Evolutionary conservation across 805 yeast species (phyloP).

Genomic region (Zygotorulaspora chibaensis): DNA sequence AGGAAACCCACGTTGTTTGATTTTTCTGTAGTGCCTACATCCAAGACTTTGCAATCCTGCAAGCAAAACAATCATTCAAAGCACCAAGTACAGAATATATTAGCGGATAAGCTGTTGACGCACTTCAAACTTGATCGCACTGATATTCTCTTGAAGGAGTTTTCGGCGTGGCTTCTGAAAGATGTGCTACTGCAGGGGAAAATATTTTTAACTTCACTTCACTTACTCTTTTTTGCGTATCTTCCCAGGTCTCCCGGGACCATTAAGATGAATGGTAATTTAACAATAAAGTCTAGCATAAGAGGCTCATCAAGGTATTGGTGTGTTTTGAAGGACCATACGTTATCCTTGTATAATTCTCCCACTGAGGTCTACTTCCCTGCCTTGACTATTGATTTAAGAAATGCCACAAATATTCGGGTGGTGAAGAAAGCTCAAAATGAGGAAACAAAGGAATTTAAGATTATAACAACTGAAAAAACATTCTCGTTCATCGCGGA

Average conservation of each 20-base stretch:
- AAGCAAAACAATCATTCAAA: not conserved
- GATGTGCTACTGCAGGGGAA: conserved; percentile 88
- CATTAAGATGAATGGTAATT: conserved; percentile 46
- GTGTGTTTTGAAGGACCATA: conserved; percentile 70
- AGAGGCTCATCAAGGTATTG: conserved; percentile 50
- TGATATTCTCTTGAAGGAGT: conserved; percentile 58
- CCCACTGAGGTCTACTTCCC: conserved; percentile 88
- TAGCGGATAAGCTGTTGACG: conserved; percentile 2
- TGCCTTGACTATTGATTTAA: conserved; percentile 63
- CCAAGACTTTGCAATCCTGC: not conserved
- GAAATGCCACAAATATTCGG: conserved; percentile 58
- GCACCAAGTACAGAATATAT: not conserved
- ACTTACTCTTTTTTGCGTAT: conserved; percentile 71
- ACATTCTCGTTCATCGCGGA: conserved; percentile 70
- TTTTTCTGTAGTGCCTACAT: conserved; percentile 16
- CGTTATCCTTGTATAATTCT: conserved; percentile 61
- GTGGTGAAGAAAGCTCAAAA: conserved; percentile 26
- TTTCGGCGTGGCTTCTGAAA: conserved; percentile 72
- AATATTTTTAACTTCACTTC: conserved; percentile 61
- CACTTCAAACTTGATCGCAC: conserved; percentile 45
- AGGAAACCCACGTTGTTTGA: conserved; percentile 22
- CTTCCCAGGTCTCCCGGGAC: conserved; percentile 52
- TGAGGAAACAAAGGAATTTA: conserved; percentile 44
- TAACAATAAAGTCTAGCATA: conserved; percentile 40
- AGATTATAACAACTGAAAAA: conserved; percentile 52